Percentiles rank a stretch among this genome's conserved stretches.
Evolutionary conservation across 1,284 basidiomycete species (phyloP).

Genomic region (Somion occarium): DNA sequence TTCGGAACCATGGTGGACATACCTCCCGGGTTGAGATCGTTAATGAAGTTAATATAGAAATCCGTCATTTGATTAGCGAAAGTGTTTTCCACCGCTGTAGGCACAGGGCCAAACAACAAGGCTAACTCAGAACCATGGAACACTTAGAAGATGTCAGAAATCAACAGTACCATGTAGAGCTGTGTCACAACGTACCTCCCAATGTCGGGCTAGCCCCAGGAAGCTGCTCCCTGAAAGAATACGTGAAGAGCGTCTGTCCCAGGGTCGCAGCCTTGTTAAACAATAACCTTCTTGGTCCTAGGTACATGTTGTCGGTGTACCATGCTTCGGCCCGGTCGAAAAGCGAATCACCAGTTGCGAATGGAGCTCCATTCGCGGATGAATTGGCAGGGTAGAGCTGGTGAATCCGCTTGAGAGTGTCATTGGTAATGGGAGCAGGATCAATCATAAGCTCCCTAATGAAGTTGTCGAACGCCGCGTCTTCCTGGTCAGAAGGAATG

Average conservation of each 20-base stretch:
- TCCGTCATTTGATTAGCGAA: slow-evolving; percentile 45
- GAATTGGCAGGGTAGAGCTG: slow-evolving; percentile 45
- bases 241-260: slow-evolving; percentile 46
- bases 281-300: slow-evolving; percentile 43
- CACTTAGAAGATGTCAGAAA: slow-evolving; percentile 27
- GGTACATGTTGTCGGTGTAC: slow-evolving; percentile 55
- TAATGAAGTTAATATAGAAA: slow-evolving; percentile 50
- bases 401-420: slow-evolving; percentile 34
- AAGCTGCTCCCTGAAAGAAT: slow-evolving; percentile 51
- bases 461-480: slow-evolving; percentile 39
- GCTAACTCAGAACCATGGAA: slow-evolving; percentile 45
- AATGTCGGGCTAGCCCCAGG: slow-evolving; percentile 40
- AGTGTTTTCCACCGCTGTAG: slow-evolving; percentile 35
- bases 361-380: slow-evolving; percentile 38
- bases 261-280: slow-evolving; percentile 39
- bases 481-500: slow-evolving; percentile 33
- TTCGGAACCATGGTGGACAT: slow-evolving; percentile 13
- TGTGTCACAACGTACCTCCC: slow-evolving; percentile 29
- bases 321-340: slow-evolving; percentile 51
- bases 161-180: background rate
- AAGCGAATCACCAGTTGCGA: slow-evolving; percentile 54
- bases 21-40: slow-evolving; percentile 50
- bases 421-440: slow-evolving; percentile 40
- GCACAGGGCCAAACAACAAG: slow-evolving; percentile 43
- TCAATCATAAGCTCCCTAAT: slow-evolving; percentile 44